phyloP scores from a whole-genome alignment of 2,329 filamentous ascomycete species.

The Zymoseptoria brevis region DNA sequence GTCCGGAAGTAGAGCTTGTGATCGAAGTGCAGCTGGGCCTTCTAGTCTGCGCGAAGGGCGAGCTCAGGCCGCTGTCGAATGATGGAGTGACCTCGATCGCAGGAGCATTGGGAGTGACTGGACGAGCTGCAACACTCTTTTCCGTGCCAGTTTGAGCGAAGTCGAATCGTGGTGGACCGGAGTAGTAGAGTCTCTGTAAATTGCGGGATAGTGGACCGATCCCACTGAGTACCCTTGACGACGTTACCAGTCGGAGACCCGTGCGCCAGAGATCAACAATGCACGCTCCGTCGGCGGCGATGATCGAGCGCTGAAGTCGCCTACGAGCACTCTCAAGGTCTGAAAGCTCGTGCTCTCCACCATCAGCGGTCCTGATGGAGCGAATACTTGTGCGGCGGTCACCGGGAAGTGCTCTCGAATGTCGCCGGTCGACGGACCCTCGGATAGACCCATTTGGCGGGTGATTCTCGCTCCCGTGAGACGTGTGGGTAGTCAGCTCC shows the following conservation, averaged over 20 bases:
- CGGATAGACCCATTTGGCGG: background rate
- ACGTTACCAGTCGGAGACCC: conserved; percentile 27
- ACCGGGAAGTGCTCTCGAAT: conserved; percentile 10
- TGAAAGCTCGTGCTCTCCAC: conserved; percentile 19
- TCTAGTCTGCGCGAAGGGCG: background rate
- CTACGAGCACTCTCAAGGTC: conserved; percentile 33
- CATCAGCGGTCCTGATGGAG: conserved; percentile 20
- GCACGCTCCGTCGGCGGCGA: conserved; percentile 26
- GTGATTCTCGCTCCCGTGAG: background rate
- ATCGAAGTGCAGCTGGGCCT: conserved; percentile 23
- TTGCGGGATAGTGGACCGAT: conserved; percentile 14
- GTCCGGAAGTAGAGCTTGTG: conserved; percentile 14
- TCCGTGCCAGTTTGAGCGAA: background rate
- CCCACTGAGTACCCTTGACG: conserved; percentile 25
- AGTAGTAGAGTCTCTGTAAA: conserved; percentile 6
- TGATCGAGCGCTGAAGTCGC: conserved; percentile 33
- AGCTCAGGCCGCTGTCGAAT: conserved; percentile 2
- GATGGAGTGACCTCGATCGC: background rate
- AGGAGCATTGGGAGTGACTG: conserved; percentile 2
- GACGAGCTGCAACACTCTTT: conserved; percentile 3
- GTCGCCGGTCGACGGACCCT: conserved; percentile 7
- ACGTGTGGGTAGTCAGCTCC: background rate
- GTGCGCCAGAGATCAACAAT: conserved; percentile 34
- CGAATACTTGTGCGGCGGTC: conserved; percentile 21
- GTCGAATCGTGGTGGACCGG: conserved; percentile 10